Evolutionary conservation across 2,329 filamentous ascomycete species (phyloP).

Genomic region (Leptographium lundbergii): DNA sequence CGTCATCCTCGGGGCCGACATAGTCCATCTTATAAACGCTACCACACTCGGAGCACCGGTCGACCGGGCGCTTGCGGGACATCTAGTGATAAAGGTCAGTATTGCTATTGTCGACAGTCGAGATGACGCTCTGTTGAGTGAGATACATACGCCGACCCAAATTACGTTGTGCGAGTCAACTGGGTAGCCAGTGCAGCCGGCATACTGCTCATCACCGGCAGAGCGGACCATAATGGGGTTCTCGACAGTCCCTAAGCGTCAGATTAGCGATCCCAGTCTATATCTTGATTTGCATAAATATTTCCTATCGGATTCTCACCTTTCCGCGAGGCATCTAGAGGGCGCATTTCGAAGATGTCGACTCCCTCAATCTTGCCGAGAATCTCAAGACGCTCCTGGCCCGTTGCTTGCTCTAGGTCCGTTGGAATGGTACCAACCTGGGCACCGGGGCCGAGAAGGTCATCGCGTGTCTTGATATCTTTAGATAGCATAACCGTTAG

Average conservation of each 20-base stretch:
- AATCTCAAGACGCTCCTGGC: slow-evolving; percentile 96
- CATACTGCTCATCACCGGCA: slow-evolving; percentile 90
- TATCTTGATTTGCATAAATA: slow-evolving; percentile 21
- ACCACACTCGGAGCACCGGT: slow-evolving; percentile 95
- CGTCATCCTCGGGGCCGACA: slow-evolving; percentile 68
- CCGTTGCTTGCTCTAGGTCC: slow-evolving; percentile 90
- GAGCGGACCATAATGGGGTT: slow-evolving; percentile 86
- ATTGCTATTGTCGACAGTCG: background rate
- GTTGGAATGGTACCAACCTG: slow-evolving; percentile 73
- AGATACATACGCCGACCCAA: slow-evolving; percentile 70
- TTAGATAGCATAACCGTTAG: slow-evolving; percentile 15
- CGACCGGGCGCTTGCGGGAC: slow-evolving; percentile 76
- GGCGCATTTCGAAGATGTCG: slow-evolving; percentile 97
- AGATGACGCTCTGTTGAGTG: too few relatives aligned
- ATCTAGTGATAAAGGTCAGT: slow-evolving; percentile 29
- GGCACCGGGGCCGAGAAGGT: slow-evolving; percentile 77
- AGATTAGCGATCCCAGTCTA: background rate
- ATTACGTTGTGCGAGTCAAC: slow-evolving; percentile 81
- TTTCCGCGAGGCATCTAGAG: slow-evolving; percentile 78
- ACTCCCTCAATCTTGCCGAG: slow-evolving; percentile 98
- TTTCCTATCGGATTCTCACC: slow-evolving; percentile 35
- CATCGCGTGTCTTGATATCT: slow-evolving; percentile 76
- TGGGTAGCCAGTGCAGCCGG: slow-evolving; percentile 88
- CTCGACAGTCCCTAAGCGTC: slow-evolving; percentile 63
- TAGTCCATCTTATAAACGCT: slow-evolving; percentile 98